Conservation (phyloP, 1,284 basidiomycete species). For the Rhodotorula sp. region DNA sequence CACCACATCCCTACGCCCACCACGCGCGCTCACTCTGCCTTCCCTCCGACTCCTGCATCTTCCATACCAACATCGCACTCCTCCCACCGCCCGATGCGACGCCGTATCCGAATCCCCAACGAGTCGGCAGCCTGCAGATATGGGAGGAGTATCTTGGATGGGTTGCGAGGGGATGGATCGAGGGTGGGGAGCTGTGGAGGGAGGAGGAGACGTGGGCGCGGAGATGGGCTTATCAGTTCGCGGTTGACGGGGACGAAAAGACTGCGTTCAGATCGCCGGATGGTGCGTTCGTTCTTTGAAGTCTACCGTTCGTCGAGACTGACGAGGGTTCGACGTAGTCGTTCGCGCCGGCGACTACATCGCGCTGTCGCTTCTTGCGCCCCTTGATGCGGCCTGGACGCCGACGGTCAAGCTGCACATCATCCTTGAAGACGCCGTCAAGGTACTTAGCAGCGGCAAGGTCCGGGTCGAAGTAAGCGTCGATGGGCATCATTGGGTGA, state of each 20-base stretch:
- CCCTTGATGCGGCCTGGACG: slow-evolving; percentile 21
- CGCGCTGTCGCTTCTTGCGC: slow-evolving; percentile 39
- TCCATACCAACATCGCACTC: slow-evolving; percentile 41
- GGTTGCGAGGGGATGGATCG: slow-evolving; percentile 15
- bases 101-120: slow-evolving; percentile 32
- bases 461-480: slow-evolving; percentile 33
- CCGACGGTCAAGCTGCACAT: slow-evolving; percentile 23
- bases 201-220: slow-evolving; percentile 39
- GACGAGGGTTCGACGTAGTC: slow-evolving; percentile 16
- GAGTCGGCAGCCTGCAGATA: neutral
- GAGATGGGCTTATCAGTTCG: slow-evolving; percentile 36
- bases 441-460: slow-evolving; percentile 8
- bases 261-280: slow-evolving; percentile 43
- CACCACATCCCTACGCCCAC: slow-evolving; percentile 27
- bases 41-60: slow-evolving; percentile 20
- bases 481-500: slow-evolving; percentile 41
- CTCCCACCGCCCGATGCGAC: slow-evolving; percentile 37
- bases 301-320: neutral
- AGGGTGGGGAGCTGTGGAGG: slow-evolving; percentile 25
- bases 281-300: slow-evolving; percentile 29
- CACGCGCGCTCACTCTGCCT: slow-evolving; percentile 34
- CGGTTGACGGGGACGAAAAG: slow-evolving; percentile 39
- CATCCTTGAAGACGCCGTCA: slow-evolving; percentile 34
- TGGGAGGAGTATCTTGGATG: slow-evolving; percentile 40
- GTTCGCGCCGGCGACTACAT: slow-evolving; percentile 42